Evolutionary conservation across 1,139 yeast species (phyloP).

Genomic region (Hansenula sp.): DNA sequence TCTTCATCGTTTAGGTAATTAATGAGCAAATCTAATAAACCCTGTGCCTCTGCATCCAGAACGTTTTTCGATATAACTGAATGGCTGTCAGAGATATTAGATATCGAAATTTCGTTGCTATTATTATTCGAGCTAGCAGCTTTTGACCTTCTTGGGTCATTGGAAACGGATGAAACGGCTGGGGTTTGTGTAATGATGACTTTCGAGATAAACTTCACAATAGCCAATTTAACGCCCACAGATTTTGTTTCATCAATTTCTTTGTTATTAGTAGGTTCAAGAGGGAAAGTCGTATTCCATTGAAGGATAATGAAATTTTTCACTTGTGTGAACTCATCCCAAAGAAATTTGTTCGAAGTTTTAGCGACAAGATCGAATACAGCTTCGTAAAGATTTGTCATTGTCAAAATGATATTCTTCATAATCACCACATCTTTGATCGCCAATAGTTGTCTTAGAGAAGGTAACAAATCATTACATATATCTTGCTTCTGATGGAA

Average conservation of each 20-base stretch:
- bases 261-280: slow-evolving; percentile 33
- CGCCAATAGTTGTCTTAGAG: slow-evolving; percentile 15
- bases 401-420: slow-evolving; percentile 27
- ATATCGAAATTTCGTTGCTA: slow-evolving; percentile 48
- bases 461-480: slow-evolving; percentile 32
- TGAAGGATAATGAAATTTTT: slow-evolving; percentile 27
- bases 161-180: slow-evolving; percentile 21
- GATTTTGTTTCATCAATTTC: slow-evolving; percentile 48
- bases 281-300: slow-evolving; percentile 30
- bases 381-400: slow-evolving; percentile 29
- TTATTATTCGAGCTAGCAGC: slow-evolving; percentile 5
- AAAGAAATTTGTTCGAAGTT: slow-evolving; percentile 29
- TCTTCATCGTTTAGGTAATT: slow-evolving; percentile 50
- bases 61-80: slow-evolving; percentile 53
- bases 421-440: slow-evolving; percentile 26
- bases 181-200: slow-evolving; percentile 67
- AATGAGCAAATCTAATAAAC: slow-evolving; percentile 62
- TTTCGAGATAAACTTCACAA: slow-evolving; percentile 68
- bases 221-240: slow-evolving; percentile 56
- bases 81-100: slow-evolving; percentile 60
- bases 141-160: slow-evolving; percentile 26
- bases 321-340: slow-evolving; percentile 28
- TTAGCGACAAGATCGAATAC: slow-evolving; percentile 35
- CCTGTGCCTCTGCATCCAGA: slow-evolving; percentile 71
- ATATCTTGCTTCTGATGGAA: slow-evolving; percentile 37